These are phyloP conservation scores for Rhizopogon roseolus DNA, from an alignment of 768 basidiomycete genomes.

Conservation along the genomic window DNA sequence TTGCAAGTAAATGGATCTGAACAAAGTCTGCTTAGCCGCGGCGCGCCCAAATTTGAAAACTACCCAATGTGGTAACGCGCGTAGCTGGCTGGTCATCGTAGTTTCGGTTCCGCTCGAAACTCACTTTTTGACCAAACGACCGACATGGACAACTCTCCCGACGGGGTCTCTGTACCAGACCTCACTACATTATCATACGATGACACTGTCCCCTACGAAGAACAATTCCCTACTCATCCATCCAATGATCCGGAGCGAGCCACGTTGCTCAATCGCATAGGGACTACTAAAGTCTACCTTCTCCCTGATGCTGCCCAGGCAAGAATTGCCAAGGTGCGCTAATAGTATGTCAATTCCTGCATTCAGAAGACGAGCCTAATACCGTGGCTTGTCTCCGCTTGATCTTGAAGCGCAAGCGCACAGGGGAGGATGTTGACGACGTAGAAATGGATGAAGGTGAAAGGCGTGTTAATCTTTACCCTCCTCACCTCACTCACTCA, in stretches of 20 bases:
- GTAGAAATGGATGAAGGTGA: slow-evolving; percentile 29
- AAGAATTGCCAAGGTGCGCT: slow-evolving; percentile 71
- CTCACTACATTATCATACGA: slow-evolving; percentile 45
- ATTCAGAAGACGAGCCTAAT: slow-evolving; percentile 41
- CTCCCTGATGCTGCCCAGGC: slow-evolving; percentile 62
- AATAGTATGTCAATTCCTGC: slow-evolving; percentile 33
- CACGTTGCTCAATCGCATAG: slow-evolving; percentile 61
- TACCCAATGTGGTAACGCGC: neutral
- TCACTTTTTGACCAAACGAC: neutral
- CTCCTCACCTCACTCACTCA: slow-evolving; percentile 8
- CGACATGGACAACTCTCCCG: slow-evolving; percentile 47
- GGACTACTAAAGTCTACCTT: slow-evolving; percentile 71
- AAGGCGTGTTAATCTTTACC: too few species aligned
- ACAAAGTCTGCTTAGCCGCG: too few species aligned
- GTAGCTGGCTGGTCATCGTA: neutral
- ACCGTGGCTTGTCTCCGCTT: slow-evolving; percentile 22
- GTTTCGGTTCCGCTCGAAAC: neutral
- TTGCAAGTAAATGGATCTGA: neutral
- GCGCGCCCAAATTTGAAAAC: neutral
- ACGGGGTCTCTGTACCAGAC: slow-evolving; percentile 28
- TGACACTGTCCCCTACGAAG: slow-evolving; percentile 51
- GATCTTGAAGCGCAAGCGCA: slow-evolving; percentile 46
- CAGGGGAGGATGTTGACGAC: slow-evolving; percentile 32
- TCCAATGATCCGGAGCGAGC: slow-evolving; percentile 20
- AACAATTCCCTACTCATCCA: slow-evolving; percentile 39